Percentiles rank a stretch among this genome's conserved stretches.
Conservation (phyloP, 129 eudicot genomes). For the Rutidosis leptorrhynchoides region DNA sequence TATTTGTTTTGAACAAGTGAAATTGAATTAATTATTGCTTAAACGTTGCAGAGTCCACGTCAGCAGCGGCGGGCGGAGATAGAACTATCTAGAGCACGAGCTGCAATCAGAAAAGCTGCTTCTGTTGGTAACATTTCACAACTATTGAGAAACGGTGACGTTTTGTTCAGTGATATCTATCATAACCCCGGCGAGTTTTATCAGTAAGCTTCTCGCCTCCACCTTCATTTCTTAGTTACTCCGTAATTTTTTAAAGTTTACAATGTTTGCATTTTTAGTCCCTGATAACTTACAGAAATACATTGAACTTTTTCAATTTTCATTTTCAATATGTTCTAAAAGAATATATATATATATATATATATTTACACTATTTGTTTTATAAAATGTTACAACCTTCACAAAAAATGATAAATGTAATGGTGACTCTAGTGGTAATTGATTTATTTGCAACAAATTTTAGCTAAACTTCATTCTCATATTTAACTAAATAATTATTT, state of each 20-base stretch:
- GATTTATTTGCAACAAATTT: background rate
- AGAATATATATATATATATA: background rate
- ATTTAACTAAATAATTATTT: too few relatives aligned
- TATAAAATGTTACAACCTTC: background rate
- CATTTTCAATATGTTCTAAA: background rate
- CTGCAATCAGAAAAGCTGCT: conserved; percentile 56
- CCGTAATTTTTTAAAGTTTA: conserved; percentile 4
- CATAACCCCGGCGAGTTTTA: conserved; percentile 67
- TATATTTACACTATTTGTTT: background rate
- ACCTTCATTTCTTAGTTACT: background rate
- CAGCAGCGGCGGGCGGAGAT: conserved; percentile 41
- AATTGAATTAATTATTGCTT: background rate
- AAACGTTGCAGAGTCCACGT: conserved; percentile 36
- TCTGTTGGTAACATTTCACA: conserved; percentile 31
- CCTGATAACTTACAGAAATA: background rate
- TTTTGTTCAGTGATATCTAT: conserved; percentile 38
- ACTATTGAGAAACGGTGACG: conserved; percentile 23
- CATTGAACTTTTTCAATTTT: background rate
- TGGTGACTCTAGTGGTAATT: background rate
- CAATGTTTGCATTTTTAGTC: conserved; percentile 1
- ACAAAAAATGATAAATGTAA: background rate
- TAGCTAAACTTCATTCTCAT: too few relatives aligned
- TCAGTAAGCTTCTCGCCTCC: conserved; percentile 47
- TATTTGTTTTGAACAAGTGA: background rate
- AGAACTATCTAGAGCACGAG: conserved; percentile 72